Conservation (phyloP, 2,329 filamentous ascomycete species). For the Biscogniauxia sp. region DNA sequence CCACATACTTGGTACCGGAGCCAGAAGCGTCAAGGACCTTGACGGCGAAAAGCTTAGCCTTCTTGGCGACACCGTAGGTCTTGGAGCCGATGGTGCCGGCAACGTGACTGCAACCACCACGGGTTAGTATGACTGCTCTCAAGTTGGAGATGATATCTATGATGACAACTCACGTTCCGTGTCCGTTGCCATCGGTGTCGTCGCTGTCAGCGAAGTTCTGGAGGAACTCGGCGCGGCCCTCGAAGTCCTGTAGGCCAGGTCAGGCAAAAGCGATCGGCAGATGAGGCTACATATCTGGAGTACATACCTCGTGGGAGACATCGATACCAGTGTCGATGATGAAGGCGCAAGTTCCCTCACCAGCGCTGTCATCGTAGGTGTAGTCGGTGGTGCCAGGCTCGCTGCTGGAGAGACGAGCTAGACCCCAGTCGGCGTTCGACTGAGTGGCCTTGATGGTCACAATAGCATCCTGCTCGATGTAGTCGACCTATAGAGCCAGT, state of each 20-base stretch:
- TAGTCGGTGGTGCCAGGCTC: slow-evolving; percentile 37
- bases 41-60: slow-evolving; percentile 41
- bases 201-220: slow-evolving; percentile 32
- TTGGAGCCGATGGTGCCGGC: slow-evolving; percentile 35
- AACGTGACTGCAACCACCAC: slow-evolving; percentile 32
- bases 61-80: slow-evolving; percentile 48
- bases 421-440: slow-evolving; percentile 40
- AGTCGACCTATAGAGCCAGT: slow-evolving; percentile 28
- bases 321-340: slow-evolving; percentile 55
- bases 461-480: slow-evolving; percentile 34
- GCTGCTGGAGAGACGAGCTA: slow-evolving; percentile 43
- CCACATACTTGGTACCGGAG: slow-evolving; percentile 28
- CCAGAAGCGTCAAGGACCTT: slow-evolving; percentile 41
- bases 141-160: not conserved
- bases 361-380: slow-evolving; percentile 42
- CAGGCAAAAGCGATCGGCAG: not conserved
- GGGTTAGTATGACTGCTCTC: not conserved
- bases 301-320: slow-evolving; percentile 37
- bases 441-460: slow-evolving; percentile 27
- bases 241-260: slow-evolving; percentile 35
- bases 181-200: slow-evolving; percentile 36
- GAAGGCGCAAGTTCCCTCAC: slow-evolving; percentile 46
- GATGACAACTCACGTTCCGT: slow-evolving; percentile 32
- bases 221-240: slow-evolving; percentile 39
- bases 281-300: not conserved